phyloP scores from a whole-genome alignment of 2,329 filamentous ascomycete species.

The Monosporascus sp. region DNA sequence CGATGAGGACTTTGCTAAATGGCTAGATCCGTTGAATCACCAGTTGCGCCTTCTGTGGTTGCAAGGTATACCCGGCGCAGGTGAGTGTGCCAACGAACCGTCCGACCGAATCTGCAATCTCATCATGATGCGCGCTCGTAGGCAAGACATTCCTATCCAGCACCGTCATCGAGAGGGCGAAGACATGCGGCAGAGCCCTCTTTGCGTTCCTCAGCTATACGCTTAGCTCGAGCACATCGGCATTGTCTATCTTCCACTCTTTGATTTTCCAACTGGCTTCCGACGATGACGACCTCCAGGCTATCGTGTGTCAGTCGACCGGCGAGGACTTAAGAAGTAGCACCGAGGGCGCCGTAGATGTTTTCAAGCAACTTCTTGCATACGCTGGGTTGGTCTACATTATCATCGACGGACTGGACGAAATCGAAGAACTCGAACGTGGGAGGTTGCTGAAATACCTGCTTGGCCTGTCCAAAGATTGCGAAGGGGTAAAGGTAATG shows the following conservation, averaged over 20 bases:
- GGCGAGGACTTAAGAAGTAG: conserved; percentile 12
- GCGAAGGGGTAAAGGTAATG: conserved; percentile 10
- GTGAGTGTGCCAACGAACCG: conserved; percentile 3
- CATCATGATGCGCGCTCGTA: neutral
- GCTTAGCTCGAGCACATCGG: conserved; percentile 2
- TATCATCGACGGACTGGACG: conserved; percentile 25
- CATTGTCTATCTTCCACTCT: conserved; percentile 12
- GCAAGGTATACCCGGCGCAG: conserved; percentile 19
- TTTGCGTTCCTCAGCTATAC: conserved; percentile 15
- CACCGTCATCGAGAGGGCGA: conserved; percentile 4
- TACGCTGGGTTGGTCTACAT: conserved; percentile 14
- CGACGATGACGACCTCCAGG: conserved; percentile 14
- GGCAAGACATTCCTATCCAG: conserved; percentile 14
- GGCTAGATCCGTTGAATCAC: conserved; percentile 5
- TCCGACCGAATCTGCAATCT: neutral
- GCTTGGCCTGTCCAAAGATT: neutral
- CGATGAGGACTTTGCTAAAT: conserved; percentile 6
- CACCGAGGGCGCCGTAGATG: conserved; percentile 15
- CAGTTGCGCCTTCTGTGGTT: conserved; percentile 12
- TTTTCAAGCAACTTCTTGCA: conserved; percentile 16
- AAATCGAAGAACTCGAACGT: conserved; percentile 17
- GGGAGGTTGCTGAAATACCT: conserved; percentile 7
- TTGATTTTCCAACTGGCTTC: conserved; percentile 14
- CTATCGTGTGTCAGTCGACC: conserved; percentile 12
- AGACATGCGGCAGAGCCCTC: conserved; percentile 3